Conservation (phyloP, 2,329 filamentous ascomycete species). For the Arthrobotrys conoides region DNA sequence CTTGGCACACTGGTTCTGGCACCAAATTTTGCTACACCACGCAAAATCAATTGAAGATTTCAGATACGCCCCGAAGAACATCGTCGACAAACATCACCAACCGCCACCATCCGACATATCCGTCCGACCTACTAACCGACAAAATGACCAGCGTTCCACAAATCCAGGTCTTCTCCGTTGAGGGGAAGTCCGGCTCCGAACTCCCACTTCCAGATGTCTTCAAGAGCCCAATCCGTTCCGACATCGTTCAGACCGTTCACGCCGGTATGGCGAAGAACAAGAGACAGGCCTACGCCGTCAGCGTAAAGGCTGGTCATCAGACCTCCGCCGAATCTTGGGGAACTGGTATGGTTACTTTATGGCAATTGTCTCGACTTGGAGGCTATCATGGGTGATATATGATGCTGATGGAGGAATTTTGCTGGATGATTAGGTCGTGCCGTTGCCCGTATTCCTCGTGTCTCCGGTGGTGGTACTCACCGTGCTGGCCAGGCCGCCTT, state of each 20-base stretch:
- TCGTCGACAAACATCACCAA: slow-evolving; percentile 56
- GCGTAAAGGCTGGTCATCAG: slow-evolving; percentile 99
- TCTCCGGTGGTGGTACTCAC: slow-evolving; percentile 99
- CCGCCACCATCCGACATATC: slow-evolving; percentile 25
- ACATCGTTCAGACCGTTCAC: slow-evolving; percentile 97
- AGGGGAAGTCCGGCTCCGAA: slow-evolving; percentile 91
- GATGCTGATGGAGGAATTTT: slow-evolving; percentile 59
- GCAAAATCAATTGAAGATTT: slow-evolving; percentile 59
- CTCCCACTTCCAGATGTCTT: slow-evolving; percentile 97
- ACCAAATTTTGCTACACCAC: slow-evolving; percentile 59
- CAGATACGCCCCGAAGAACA: slow-evolving; percentile 41
- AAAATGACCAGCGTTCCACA: slow-evolving; percentile 74
- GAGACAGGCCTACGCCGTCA: slow-evolving; percentile 99
- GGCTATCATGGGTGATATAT: slow-evolving; percentile 27
- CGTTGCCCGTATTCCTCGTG: slow-evolving; percentile 99
- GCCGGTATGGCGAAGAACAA: slow-evolving; percentile 99
- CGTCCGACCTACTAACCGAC: slow-evolving; percentile 46
- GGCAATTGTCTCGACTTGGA: slow-evolving; percentile 9
- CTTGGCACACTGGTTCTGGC: slow-evolving; percentile 37
- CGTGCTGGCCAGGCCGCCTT: slow-evolving; percentile 99
- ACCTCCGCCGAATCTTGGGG: slow-evolving; percentile 99
- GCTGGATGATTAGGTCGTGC: slow-evolving; percentile 80
- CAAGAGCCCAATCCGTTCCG: slow-evolving; percentile 95
- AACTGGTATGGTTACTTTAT: slow-evolving; percentile 80
- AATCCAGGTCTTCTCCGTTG: slow-evolving; percentile 95